phyloP scores from a whole-genome alignment of 176 grass and related monocot genomes.

The Eragrostis nindensis region DNA sequence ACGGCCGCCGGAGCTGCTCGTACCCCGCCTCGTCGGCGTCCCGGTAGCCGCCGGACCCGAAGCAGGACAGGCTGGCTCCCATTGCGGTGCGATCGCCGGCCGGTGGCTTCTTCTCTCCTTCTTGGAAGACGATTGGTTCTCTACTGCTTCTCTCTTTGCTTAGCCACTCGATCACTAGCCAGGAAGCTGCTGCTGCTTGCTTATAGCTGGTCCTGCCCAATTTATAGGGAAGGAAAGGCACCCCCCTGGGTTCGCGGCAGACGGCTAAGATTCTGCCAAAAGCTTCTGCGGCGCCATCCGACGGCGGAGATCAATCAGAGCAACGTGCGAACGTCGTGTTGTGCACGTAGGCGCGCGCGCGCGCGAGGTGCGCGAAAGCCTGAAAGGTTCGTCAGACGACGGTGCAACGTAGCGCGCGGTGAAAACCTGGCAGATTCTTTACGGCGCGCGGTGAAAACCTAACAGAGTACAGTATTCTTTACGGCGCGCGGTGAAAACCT shows the following conservation, averaged over 20 bases:
- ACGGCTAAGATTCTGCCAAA: conserved; percentile 31
- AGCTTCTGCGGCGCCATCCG: background rate
- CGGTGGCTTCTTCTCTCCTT: background rate
- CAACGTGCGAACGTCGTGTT: conserved; percentile 21
- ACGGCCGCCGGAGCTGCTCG: conserved; percentile 48
- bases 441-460: background rate
- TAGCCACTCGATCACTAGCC: background rate
- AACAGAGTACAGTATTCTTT: conserved; percentile 20
- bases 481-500: background rate
- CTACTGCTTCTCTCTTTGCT: background rate
- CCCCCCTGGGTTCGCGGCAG: background rate
- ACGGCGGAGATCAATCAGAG: background rate
- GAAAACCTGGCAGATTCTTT: conserved; percentile 12
- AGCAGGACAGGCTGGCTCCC: conserved; percentile 50
- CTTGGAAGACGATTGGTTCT: background rate
- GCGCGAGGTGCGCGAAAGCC: background rate
- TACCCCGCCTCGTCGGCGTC: conserved; percentile 44
- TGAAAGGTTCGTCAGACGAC: conserved; percentile 9
- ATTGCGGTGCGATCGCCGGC: background rate
- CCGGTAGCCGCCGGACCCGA: conserved; percentile 30
- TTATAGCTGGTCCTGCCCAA: conserved; percentile 13
- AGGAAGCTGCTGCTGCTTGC: conserved; percentile 22
- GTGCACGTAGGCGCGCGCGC: conserved; percentile 18
- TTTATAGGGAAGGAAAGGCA: conserved; percentile 40
- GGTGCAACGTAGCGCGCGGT: conserved; percentile 1